Evolutionary conservation across 2,329 filamentous ascomycete species (phyloP).

Genomic region (Claviceps humidiphila): DNA sequence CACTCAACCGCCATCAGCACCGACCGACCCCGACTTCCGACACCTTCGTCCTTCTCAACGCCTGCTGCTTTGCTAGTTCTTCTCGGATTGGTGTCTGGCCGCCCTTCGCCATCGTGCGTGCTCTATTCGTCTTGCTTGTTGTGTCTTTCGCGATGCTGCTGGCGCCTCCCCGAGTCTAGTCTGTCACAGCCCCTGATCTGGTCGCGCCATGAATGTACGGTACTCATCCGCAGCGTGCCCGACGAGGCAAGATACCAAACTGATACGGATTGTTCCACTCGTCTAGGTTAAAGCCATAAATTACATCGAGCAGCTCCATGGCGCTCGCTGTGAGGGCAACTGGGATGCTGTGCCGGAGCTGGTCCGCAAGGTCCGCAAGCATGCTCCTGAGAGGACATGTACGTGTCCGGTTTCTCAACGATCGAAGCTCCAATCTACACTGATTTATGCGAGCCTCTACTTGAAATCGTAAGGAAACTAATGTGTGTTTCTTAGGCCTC

Average conservation of each 20-base stretch:
- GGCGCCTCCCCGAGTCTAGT: constrained; percentile 11
- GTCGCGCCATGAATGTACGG: constrained; percentile 25
- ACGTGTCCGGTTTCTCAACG: constrained; percentile 22
- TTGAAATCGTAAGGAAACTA: not conserved
- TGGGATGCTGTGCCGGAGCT: constrained; percentile 83
- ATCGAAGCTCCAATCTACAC: too few species aligned
- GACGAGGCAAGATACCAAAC: not conserved
- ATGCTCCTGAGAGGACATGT: constrained; percentile 79
- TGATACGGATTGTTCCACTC: constrained; percentile 5
- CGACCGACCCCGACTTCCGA: not conserved
- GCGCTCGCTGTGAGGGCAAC: constrained; percentile 73
- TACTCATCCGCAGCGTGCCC: not conserved
- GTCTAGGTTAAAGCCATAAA: constrained; percentile 58
- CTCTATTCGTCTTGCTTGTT: not conserved
- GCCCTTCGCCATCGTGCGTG: not conserved
- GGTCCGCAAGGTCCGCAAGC: constrained; percentile 86
- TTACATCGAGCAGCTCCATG: constrained; percentile 73
- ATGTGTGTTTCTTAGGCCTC: constrained; percentile 37
- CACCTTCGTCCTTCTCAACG: not conserved
- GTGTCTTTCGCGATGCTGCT: constrained; percentile 10
- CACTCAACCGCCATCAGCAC: not conserved
- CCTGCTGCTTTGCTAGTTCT: not conserved
- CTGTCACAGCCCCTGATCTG: constrained; percentile 14
- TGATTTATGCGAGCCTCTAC: not conserved
- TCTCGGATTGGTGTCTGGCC: not conserved